Evolutionary conservation across 2,329 filamentous ascomycete genomes (phyloP).

Genomic region (Escovopsis sp.): DNA sequence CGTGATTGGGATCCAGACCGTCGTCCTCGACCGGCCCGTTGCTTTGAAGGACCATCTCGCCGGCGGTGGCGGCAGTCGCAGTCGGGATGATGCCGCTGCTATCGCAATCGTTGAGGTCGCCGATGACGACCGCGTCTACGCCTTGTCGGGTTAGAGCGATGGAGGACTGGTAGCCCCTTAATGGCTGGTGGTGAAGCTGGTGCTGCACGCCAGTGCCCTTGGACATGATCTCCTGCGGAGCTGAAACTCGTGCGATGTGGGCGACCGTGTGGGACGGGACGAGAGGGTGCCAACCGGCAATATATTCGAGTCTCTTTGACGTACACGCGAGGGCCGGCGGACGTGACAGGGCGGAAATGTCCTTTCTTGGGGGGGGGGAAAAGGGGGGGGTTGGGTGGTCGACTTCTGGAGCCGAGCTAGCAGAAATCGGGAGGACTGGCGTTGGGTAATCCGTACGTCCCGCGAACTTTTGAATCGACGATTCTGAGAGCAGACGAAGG

Average conservation of each 20-base stretch:
- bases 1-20: background rate
- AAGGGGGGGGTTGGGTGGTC: too few species aligned
- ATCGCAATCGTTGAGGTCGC: background rate
- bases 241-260: background rate
- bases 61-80: background rate
- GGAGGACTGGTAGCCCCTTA: constrained; percentile 5
- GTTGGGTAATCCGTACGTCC: too few species aligned
- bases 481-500: too few species aligned
- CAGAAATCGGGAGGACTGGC: too few species aligned
- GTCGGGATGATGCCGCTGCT: background rate
- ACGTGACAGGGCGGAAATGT: too few species aligned
- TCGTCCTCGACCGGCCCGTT: constrained; percentile 3
- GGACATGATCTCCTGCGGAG: constrained; percentile 3
- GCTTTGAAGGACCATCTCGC: background rate
- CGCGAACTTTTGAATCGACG: too few species aligned
- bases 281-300: background rate
- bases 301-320: background rate
- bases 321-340: background rate
- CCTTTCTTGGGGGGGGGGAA: too few species aligned
- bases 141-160: constrained; percentile 3
- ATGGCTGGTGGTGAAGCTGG: constrained; percentile 2
- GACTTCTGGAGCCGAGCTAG: too few species aligned
- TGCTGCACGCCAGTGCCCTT: constrained; percentile 5
- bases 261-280: background rate
- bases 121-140: background rate